Evolutionary conservation across 2,329 filamentous ascomycete genomes (phyloP), one percentile per base, ranked within the genome.

Genomic region (Alternaria metachromatica): DNA sequence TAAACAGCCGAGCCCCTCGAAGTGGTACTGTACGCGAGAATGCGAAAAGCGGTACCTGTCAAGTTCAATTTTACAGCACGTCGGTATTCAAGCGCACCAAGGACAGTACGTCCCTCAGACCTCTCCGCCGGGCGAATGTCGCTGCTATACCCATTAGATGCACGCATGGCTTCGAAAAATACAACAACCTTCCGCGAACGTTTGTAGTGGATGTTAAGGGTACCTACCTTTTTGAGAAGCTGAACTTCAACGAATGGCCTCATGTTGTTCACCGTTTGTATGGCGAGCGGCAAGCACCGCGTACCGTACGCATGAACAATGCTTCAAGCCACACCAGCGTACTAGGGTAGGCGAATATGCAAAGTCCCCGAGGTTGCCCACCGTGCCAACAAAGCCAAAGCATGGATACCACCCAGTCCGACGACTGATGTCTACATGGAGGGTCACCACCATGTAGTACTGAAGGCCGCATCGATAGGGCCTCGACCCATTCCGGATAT

Each of bases 11-110:
- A 10, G 28, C 44, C 37, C 45, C 59, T 55, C 43, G 55, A 65
- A 20, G 45, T 12, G 45, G 53, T 41, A 21, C 21, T 37, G 44
- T 50, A 62, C 56, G 60, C 62, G 58, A 70, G 53, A 15, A 56
- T 33, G 45, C 45, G 41, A 64, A 50, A 6, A 41, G 28, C 33
- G n/a, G 6, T 26, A 43, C 21, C 37, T 9, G 4, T n/a, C 21
- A 13, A 43, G 28, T 21, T 18, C 51, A 5, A 12, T n/a, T 25
- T 15, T 0, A 28, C 30, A 55, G 3, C 2, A 4, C 18, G n/a
- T 51, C 6, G 26, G 11, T 51, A 2, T 6, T 20, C 26, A 0
- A 2, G 26, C 1, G 26, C 48, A 21, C 20, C 4, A 6, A 41
- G 33, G 33, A 41, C 33, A 1, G 3, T 41, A 4, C 33, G 2